These are phyloP conservation scores for Peniophora sp. DNA, from an alignment of 1,284 basidiomycete species.

Conservation along the genomic window DNA sequence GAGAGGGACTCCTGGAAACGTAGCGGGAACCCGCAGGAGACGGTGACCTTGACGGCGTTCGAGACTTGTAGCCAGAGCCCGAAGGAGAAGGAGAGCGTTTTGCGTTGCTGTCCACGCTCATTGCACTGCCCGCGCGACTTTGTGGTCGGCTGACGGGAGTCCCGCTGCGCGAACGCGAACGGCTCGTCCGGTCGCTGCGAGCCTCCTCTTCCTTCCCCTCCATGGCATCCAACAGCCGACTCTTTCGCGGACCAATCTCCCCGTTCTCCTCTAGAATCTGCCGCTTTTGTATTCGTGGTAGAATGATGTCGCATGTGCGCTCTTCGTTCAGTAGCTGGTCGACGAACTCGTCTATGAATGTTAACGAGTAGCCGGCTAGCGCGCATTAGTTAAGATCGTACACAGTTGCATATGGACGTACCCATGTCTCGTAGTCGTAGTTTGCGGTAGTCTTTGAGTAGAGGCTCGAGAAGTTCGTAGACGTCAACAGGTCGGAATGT, in stretches of 20 bases:
- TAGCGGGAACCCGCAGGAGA: constrained; percentile 47
- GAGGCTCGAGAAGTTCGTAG: constrained; percentile 88
- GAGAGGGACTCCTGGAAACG: constrained; percentile 54
- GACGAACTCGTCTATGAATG: constrained; percentile 90
- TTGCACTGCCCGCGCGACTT: constrained; percentile 15
- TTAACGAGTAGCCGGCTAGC: constrained; percentile 73
- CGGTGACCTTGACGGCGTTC: constrained; percentile 26
- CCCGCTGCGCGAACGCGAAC: constrained; percentile 25
- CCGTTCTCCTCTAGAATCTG: constrained; percentile 87
- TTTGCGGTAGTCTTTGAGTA: constrained; percentile 92
- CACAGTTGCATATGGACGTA: too few species aligned
- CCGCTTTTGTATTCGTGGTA: constrained; percentile 85
- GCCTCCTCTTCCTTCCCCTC: constrained; percentile 55
- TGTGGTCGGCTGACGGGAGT: constrained; percentile 16
- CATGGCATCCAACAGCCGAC: constrained; percentile 76
- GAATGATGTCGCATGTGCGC: constrained; percentile 92
- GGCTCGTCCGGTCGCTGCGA: constrained; percentile 20
- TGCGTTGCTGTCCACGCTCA: constrained; percentile 18
- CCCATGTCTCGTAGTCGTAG: constrained; percentile 76
- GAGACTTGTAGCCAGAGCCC: constrained; percentile 16
- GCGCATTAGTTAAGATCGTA: too few species aligned
- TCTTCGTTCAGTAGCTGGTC: constrained; percentile 84
- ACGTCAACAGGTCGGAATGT: constrained; percentile 88
- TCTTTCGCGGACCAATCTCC: constrained; percentile 78
- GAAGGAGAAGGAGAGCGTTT: constrained; percentile 11